phyloP scores from a whole-genome alignment of 2,329 filamentous ascomycete species.

The Fusarium euwallaceae region DNA sequence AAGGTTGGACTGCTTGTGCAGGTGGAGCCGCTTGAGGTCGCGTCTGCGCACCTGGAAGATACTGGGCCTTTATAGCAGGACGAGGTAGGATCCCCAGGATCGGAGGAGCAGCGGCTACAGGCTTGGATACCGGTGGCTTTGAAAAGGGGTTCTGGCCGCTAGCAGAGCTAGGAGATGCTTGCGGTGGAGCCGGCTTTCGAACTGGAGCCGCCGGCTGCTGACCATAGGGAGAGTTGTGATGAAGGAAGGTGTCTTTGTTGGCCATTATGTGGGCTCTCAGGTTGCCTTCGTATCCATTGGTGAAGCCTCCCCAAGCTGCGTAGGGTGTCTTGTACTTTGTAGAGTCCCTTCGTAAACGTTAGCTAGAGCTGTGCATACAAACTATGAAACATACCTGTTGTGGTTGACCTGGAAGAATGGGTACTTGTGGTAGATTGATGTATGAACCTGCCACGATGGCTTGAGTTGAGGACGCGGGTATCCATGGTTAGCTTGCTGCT shows the following conservation, averaged over 20 bases:
- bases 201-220: not conserved
- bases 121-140: slow-evolving; percentile 20
- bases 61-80: slow-evolving; percentile 41
- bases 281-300: slow-evolving; percentile 71
- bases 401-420: slow-evolving; percentile 71
- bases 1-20: not conserved
- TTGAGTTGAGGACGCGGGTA: slow-evolving; percentile 44
- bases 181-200: slow-evolving; percentile 1
- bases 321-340: slow-evolving; percentile 72
- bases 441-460: slow-evolving; percentile 52
- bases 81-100: slow-evolving; percentile 24
- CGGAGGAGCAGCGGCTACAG: not conserved
- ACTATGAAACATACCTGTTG: slow-evolving; percentile 62
- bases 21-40: slow-evolving; percentile 17
- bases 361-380: slow-evolving; percentile 14
- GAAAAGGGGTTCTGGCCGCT: slow-evolving; percentile 17
- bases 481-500: slow-evolving; percentile 22
- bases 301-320: slow-evolving; percentile 68
- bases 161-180: not conserved
- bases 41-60: slow-evolving; percentile 20
- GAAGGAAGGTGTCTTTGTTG: slow-evolving; percentile 46
- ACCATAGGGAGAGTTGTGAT: slow-evolving; percentile 13
- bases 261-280: slow-evolving; percentile 60
- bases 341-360: slow-evolving; percentile 59
- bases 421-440: slow-evolving; percentile 66